Percentiles rank a stretch among this genome's conserved stretches.
Conservation (phyloP, 176 grass and related monocot genomes). For the Carex myosuroides region DNA sequence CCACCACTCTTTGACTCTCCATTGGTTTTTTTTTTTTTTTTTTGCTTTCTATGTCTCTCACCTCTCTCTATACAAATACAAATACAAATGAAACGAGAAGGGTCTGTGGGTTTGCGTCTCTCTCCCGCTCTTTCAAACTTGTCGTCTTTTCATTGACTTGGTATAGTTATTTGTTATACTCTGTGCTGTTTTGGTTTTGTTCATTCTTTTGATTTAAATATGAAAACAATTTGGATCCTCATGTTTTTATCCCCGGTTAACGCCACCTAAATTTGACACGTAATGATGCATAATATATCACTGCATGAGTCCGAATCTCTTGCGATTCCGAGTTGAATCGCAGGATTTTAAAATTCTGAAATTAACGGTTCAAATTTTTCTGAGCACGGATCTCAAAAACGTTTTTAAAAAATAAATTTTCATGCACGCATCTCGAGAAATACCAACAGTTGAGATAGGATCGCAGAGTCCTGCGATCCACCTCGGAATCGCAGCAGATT, state of each 20-base stretch:
- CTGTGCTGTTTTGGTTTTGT: background rate
- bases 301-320: too few species aligned
- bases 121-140: background rate
- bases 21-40: background rate
- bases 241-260: background rate
- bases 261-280: background rate
- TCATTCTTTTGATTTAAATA: background rate
- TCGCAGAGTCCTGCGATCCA: too few species aligned
- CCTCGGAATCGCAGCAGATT: too few species aligned
- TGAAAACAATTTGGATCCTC: background rate
- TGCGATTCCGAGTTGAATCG: too few species aligned
- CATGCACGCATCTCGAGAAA: too few species aligned
- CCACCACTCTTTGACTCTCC: constrained; percentile 82
- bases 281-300: too few species aligned
- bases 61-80: background rate
- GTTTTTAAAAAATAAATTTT: too few species aligned
- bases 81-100: too few species aligned
- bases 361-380: too few species aligned
- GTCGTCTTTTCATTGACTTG: background rate
- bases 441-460: too few species aligned
- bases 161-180: background rate
- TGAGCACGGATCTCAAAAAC: too few species aligned
- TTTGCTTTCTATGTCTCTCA: background rate
- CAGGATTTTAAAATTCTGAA: too few species aligned
- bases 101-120: background rate